Conservation (phyloP, 139 green algal species). For the Chlorella sp. region DNA sequence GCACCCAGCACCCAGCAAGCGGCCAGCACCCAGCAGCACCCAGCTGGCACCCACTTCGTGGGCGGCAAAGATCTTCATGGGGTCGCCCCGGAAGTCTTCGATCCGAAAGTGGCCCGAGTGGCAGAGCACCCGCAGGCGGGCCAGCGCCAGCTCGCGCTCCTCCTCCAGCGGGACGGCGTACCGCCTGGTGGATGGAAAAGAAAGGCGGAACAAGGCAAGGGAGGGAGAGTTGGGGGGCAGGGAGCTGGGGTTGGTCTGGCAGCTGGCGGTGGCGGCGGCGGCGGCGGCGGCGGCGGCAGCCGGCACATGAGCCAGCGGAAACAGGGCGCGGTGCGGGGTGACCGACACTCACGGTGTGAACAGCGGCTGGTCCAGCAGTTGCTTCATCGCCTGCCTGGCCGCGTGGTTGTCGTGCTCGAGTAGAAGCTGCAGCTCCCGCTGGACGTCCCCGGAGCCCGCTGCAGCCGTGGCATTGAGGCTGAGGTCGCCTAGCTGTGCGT, state of each 20-base stretch:
- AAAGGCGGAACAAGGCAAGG: neutral
- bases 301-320: neutral
- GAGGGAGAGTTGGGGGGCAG: neutral
- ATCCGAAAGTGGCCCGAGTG: slow-evolving; percentile 80
- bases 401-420: slow-evolving; percentile 88
- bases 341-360: slow-evolving; percentile 65
- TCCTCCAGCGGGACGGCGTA: slow-evolving; percentile 80
- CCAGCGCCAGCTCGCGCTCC: slow-evolving; percentile 86
- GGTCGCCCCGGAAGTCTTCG: slow-evolving; percentile 78
- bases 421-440: slow-evolving; percentile 62
- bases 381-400: slow-evolving; percentile 76
- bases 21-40: no score
- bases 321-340: neutral
- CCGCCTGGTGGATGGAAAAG: neutral
- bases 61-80: slow-evolving; percentile 88
- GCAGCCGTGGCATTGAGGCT: neutral
- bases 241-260: neutral
- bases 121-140: slow-evolving; percentile 78
- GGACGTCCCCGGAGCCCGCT: neutral
- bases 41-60: slow-evolving; percentile 67
- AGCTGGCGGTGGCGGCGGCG: neutral
- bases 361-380: slow-evolving; percentile 75
- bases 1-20: no score
- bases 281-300: neutral
- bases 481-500: neutral